Base-by-base conservation (phyloP, 768 basidiomycete genomes). In the Pulveroboletus sp. region DNA sequence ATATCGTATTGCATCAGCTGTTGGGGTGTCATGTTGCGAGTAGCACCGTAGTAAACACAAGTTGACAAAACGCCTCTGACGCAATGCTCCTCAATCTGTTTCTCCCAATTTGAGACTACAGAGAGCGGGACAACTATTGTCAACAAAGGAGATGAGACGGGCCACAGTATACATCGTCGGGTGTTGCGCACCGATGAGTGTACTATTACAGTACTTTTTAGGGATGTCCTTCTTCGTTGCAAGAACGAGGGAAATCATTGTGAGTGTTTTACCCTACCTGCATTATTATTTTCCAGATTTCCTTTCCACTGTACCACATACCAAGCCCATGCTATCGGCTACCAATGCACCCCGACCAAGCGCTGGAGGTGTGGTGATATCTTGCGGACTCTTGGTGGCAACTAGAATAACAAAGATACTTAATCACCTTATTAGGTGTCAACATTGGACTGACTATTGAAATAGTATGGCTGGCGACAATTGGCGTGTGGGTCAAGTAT, bases 241-340 rank as follows among this genome's bases (percentile, higher is more conserved):
- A 26, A 93, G 67, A 36, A 93, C 77, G 14, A 96, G 73, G 6
- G 91, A 76, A 36, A 96, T 71, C 79, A 93, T 91, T 0, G 89
- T 92, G 37, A 96, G 72, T 0, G 94, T 96, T 75, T 95, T 96
- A 0, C 93, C 93, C 85, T 86, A 52, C 7, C 37, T 40, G 51
- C n/a, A 1, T 51, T 26, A 15, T 58, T 39, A 61, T 21, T 39
- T 37, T 27, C 42, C 21, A 33, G 33, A 18, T 40, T 47, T 27
- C 14, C 6, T 31, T 14, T 33, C 10, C 18, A 21, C 21, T 6
- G 2, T 6, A 24, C 32, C 12, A 48, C 56, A 44, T 59, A 81
- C 80, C 49, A 80, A 58, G 47, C 83, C 93, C 93, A 96, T 96
- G 36, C 89, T 87, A 68, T 95, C 93, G 1, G 86, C 93, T 49